phyloP scores from a whole-genome alignment of 2,329 filamentous ascomycete species.

The Sphaerulina vaccinii region DNA sequence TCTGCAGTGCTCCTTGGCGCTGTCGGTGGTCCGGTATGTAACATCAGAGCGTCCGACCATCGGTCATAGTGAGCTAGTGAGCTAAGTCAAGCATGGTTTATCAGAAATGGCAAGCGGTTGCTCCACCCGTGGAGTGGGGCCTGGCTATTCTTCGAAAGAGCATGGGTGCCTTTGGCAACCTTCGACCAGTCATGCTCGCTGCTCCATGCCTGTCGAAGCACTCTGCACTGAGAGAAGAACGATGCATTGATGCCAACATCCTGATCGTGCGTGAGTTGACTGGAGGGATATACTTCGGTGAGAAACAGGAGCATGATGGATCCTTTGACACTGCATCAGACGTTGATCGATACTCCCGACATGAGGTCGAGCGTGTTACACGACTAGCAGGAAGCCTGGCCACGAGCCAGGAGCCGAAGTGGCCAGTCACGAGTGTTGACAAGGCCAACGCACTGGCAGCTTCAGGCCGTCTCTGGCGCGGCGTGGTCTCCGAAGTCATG shows the following conservation, averaged over 20 bases:
- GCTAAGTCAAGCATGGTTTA: too few relatives aligned
- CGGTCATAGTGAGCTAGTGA: too few relatives aligned
- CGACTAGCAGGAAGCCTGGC: not conserved
- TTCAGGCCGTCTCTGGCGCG: slow-evolving; percentile 75
- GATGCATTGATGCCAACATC: not conserved
- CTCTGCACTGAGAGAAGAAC: not conserved
- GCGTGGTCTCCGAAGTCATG: slow-evolving; percentile 79
- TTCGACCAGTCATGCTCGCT: not conserved
- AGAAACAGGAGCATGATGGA: not conserved
- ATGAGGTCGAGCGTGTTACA: not conserved
- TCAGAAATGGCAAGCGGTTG: not conserved
- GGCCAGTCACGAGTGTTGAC: slow-evolving; percentile 73
- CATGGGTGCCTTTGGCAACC: not conserved
- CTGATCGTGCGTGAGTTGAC: not conserved
- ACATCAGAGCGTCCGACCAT: not conserved
- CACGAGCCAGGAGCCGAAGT: not conserved
- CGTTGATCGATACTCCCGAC: not conserved
- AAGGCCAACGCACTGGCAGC: slow-evolving; percentile 96
- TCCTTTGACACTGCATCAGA: not conserved
- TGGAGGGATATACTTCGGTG: not conserved
- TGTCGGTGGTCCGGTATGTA: not conserved
- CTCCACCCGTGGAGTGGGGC: not conserved
- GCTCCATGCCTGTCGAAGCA: not conserved
- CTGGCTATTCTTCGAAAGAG: slow-evolving; percentile 2
- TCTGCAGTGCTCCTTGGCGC: not conserved